A percentile compares a stretch with the other conserved stretches of the same genome.
Evolutionary conservation across 371 early-diverging fungal genomes (phyloP).

Genomic region (Mucor velutinosus): DNA sequence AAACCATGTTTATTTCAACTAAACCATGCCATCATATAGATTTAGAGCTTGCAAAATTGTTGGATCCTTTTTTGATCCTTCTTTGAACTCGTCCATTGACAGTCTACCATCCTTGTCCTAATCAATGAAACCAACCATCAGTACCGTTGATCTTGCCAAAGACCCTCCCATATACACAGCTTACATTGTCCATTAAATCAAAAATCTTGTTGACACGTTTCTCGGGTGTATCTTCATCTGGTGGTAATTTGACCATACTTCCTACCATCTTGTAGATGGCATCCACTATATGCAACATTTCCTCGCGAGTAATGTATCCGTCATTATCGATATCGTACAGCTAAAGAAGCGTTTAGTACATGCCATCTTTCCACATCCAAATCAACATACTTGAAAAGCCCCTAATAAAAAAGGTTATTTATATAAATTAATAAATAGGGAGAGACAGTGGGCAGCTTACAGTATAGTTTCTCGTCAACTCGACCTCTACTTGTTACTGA

Average conservation of each 20-base stretch:
- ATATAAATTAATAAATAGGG: slow-evolving; percentile 8
- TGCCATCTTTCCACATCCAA: background rate
- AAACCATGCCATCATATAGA: slow-evolving; percentile 86
- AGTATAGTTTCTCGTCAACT: slow-evolving; percentile 87
- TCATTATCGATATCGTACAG: slow-evolving; percentile 94
- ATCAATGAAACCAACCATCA: background rate
- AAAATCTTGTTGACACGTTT: slow-evolving; percentile 93
- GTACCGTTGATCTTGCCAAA: background rate
- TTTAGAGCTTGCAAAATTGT: slow-evolving; percentile 87
- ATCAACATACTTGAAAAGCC: slow-evolving; percentile 39
- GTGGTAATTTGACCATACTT: slow-evolving; percentile 86
- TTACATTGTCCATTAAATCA: slow-evolving; percentile 82
- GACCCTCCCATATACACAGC: background rate
- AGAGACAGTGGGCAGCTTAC: slow-evolving; percentile 42
- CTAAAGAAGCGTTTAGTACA: slow-evolving; percentile 30
- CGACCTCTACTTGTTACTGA: slow-evolving; percentile 85
- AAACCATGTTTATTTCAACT: slow-evolving; percentile 16
- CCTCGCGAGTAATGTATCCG: slow-evolving; percentile 84
- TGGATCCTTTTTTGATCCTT: slow-evolving; percentile 88
- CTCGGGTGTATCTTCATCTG: slow-evolving; percentile 91
- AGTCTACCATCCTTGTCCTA: slow-evolving; percentile 78
- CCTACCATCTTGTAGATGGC: slow-evolving; percentile 96
- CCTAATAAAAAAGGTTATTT: slow-evolving; percentile 24
- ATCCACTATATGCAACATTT: slow-evolving; percentile 89
- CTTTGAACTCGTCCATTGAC: slow-evolving; percentile 85